These are phyloP conservation scores for Entelexis paramagnoliae DNA, from an alignment of 1,139 yeast genomes.

Conservation along the genomic window DNA sequence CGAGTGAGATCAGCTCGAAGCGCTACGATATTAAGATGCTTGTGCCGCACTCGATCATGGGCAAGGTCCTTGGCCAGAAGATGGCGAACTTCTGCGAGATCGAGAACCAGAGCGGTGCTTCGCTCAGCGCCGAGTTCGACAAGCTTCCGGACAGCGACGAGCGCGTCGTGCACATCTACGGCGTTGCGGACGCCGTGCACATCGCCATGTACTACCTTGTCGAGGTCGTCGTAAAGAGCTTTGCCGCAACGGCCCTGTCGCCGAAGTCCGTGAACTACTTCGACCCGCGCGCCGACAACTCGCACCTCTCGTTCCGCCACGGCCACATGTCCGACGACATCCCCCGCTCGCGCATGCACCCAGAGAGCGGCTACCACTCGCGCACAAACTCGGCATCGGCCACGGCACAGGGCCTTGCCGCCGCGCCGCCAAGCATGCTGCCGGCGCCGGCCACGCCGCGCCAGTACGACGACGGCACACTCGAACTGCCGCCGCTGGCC, in stretches of 20 bases:
- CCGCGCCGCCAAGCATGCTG: background rate
- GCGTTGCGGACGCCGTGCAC: slow-evolving; percentile 81
- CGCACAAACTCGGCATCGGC: background rate
- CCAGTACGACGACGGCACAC: background rate
- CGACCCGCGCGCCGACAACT: slow-evolving; percentile 6
- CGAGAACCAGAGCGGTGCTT: slow-evolving; percentile 75
- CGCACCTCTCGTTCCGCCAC: slow-evolving; percentile 4
- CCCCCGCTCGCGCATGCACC: slow-evolving; percentile 3
- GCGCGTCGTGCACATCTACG: slow-evolving; percentile 57
- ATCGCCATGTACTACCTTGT: slow-evolving; percentile 71
- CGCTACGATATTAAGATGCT: slow-evolving; percentile 52
- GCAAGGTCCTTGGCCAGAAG: slow-evolving; percentile 62
- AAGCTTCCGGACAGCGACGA: slow-evolving; percentile 74
- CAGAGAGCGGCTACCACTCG: slow-evolving; percentile 3
- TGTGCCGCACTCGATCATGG: slow-evolving; percentile 74
- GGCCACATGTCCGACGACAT: slow-evolving; percentile 8
- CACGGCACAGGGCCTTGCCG: background rate
- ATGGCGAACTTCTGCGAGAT: slow-evolving; percentile 71
- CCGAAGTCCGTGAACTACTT: background rate
- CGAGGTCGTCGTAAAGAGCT: slow-evolving; percentile 35
- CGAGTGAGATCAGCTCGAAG: slow-evolving; percentile 47
- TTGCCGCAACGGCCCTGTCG: background rate
- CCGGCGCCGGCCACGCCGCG: background rate
- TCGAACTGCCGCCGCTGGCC: slow-evolving; percentile 15
- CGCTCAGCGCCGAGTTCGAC: slow-evolving; percentile 64